Base-by-base conservation (phyloP, 805 yeast species). In the Myxozyma vanderwaltii region DNA sequence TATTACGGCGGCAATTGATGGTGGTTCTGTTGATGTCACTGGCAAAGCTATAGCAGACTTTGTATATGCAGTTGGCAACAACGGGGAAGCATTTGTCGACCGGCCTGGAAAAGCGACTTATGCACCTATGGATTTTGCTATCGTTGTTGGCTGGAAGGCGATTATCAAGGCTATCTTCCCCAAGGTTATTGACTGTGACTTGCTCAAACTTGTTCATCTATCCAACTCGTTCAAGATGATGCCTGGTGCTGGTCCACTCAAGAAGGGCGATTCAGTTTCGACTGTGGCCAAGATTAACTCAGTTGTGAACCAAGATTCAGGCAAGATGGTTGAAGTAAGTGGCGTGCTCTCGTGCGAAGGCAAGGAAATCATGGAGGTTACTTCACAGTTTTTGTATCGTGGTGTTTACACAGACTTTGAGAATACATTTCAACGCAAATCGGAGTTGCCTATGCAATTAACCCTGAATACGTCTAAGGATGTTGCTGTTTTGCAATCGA, bases 71-170 rank as follows among this genome's bases (percentile, higher is more conserved):
- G 89, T 94, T 72, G 97, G 97, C 68, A 94, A 94, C 82, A 87
- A 88, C 67, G 91, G 96, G 75, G 98, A 94, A 78, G 96, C 95
- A 63, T 94, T 91, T 69, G 96, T 91, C 68, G 82, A 86, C 59
- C 85, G 96, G 79, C 83, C 89, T 51, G 94, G 91, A 65, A 87
- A 89, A 75, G 82, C 82, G 64, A 86, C 89, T 60, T 80, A 85
- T 68, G 99, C 98, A 50, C 99, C 99, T 71, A 92, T 94, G 98
- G 99, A 94, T 79, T 94, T 91, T 72, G 98, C 99, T 51, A 94
- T 94, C 74, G 97, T 94, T 59, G 84, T 91, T 69, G 98, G 99
- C 47, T 94, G 99, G 99, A 88, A 87, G 78, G 95, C 97, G 51
- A 92, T 94, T 73, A 92, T 94, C 79, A 90, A 88, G 79, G 91